Base-by-base conservation (phyloP, 73 alveolate genomes). In the Paramecium tetraurelia region DNA sequence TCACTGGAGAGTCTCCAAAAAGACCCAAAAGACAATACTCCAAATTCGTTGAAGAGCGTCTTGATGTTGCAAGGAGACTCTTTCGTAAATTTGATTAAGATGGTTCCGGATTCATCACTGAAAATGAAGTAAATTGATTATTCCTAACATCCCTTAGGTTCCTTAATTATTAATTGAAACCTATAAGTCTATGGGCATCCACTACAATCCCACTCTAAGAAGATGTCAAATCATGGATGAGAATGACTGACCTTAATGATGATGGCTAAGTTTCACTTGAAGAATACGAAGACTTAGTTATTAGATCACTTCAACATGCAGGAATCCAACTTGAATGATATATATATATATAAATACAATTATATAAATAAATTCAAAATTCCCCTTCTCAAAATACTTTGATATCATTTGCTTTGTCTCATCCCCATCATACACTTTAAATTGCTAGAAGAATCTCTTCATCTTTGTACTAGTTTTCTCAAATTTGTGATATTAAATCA, bases 51-150 rank as follows among this genome's bases (percentile, higher is more conserved):
- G 94, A 89, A 50, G 87, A 70, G 38, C 68, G 87, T 36, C 33
- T 89, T 9, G 94, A 89, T 43, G 94, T 89, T 43, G 94, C 94
- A 18, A 89, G 94, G 72, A 89, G 94, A 89, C 92, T 89, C 36
- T 89, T 89, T 46, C 68, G 92, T 18, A 89, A 70, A 72, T 89
- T 70, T 40, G 94, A 89, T 72, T 41, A 77, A 44, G 94, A 89
- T 41, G 68, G 44, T 63, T 44, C 85, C 46, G 94, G 94, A 22
- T 70, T 40, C 58, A 70, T 89, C 21, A 83, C 86, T 70, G 94
- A 89, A 71, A 53, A 89, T 77, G 94, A 89, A 50, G 94, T 89
- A n/a, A n/a, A 24, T 7, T 59, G 33, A 21, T 27, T 33, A 40
- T 12, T 68, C 9, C 4, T 10, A 20, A 53, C 21, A n/a, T n/a